Conservation (phyloP, 2,329 filamentous ascomycete genomes). For the Ascochyta koolunga region DNA sequence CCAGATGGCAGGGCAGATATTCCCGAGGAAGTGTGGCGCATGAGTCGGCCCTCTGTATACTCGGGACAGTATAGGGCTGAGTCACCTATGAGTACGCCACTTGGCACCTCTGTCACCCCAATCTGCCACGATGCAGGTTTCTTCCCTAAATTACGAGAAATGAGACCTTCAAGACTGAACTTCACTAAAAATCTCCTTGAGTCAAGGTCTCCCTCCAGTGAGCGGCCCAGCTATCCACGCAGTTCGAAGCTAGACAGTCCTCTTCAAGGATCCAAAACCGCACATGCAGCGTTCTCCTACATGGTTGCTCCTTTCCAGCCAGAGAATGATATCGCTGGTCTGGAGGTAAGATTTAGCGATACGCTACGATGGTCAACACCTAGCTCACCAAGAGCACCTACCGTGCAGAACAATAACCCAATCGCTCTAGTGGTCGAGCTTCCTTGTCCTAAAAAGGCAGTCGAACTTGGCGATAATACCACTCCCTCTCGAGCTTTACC, state of each 20-base stretch:
- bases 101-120: slow-evolving; percentile 12
- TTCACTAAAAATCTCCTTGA: background rate
- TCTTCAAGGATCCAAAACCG: too few relatives aligned
- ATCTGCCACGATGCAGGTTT: background rate
- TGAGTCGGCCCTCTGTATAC: slow-evolving; percentile 20
- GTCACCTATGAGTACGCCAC: slow-evolving; percentile 19
- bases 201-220: too few relatives aligned
- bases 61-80: background rate
- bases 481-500: background rate
- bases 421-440: background rate
- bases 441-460: background rate
- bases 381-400: background rate
- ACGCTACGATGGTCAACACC: background rate
- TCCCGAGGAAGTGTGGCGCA: slow-evolving; percentile 21
- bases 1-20: slow-evolving; percentile 13
- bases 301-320: background rate
- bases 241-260: too few relatives aligned
- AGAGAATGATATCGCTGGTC: background rate
- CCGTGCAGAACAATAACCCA: background rate
- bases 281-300: background rate
- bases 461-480: background rate
- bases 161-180: background rate
- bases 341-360: background rate
- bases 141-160: background rate
- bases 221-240: background rate